A percentile compares a stretch with the other conserved stretches of the same genome.
Conservation (phyloP, 2,329 filamentous ascomycete species). For the Paecilomyces formosus region DNA sequence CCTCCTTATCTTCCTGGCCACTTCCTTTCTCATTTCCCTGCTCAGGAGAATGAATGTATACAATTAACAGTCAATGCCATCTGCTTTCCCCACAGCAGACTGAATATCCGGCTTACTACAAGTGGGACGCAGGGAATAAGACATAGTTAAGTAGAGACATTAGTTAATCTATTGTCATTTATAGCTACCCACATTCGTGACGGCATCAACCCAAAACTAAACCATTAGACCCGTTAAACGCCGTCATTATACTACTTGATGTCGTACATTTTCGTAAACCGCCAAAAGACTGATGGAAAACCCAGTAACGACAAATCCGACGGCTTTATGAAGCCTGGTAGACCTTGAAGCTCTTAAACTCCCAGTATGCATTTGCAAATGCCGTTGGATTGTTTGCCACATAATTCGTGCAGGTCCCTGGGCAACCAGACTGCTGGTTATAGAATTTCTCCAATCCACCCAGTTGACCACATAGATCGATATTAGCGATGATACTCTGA, state of each 20-base stretch:
- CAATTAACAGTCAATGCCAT: too few relatives aligned
- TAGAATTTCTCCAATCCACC: constrained; percentile 32
- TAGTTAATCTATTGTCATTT: not conserved
- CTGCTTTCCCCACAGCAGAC: not conserved
- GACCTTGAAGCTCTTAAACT: constrained; percentile 54
- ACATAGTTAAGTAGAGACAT: not conserved
- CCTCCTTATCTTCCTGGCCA: too few relatives aligned
- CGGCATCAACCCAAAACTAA: not conserved
- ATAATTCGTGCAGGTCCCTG: constrained; percentile 50
- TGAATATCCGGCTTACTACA: not conserved
- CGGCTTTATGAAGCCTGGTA: constrained; percentile 37
- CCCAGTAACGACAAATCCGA: not conserved
- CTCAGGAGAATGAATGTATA: too few relatives aligned
- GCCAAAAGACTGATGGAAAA: not conserved
- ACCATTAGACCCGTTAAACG: not conserved
- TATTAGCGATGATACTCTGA: constrained; percentile 59
- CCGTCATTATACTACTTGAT: not conserved
- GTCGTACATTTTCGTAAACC: not conserved
- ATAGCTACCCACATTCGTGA: not conserved
- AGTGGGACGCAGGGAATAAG: not conserved
- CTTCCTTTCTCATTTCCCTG: too few relatives aligned
- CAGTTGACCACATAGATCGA: constrained; percentile 56
- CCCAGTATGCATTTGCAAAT: constrained; percentile 58
- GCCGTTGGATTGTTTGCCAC: constrained; percentile 51
- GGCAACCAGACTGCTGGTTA: constrained; percentile 30